Evolutionary conservation across 306 rosid genomes (phyloP).

Genomic region (Parietaria judaica): DNA sequence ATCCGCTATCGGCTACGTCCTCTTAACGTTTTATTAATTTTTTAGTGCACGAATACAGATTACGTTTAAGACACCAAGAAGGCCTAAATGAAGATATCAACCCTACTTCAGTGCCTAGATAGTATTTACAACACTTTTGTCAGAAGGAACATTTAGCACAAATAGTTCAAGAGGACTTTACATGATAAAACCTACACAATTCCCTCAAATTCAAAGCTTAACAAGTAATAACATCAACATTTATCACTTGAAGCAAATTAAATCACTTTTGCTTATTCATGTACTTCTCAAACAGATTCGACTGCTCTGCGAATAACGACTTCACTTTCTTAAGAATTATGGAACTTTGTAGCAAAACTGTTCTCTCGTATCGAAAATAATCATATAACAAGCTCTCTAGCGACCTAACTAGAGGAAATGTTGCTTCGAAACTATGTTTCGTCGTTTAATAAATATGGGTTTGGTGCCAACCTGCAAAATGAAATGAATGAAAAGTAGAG

Average conservation of each 20-base stretch:
- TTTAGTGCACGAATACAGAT: no score
- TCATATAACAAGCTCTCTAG: slow-evolving; percentile 3
- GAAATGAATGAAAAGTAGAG: not conserved
- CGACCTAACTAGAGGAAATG: not conserved
- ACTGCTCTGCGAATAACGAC: slow-evolving; percentile 9
- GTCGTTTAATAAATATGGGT: not conserved
- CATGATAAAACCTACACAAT: no score
- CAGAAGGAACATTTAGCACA: no score
- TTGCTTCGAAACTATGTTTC: slow-evolving; percentile 5
- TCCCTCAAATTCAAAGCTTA: not conserved
- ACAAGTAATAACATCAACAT: not conserved
- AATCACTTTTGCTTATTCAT: slow-evolving; percentile 10
- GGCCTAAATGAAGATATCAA: no score
- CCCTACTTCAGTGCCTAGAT: no score
- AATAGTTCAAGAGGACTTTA: no score
- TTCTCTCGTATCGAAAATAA: slow-evolving; percentile 9
- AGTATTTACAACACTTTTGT: no score
- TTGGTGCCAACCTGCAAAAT: slow-evolving; percentile 6
- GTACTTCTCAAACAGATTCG: slow-evolving; percentile 8
- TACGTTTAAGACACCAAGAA: no score
- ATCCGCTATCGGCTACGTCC: no score
- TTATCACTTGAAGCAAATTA: slow-evolving; percentile 6
- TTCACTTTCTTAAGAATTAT: slow-evolving; percentile 5
- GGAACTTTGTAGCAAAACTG: not conserved
- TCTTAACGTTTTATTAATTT: no score